phyloP scores from a whole-genome alignment of 2,329 filamentous ascomycete genomes.

The Sporothrix luriei region DNA sequence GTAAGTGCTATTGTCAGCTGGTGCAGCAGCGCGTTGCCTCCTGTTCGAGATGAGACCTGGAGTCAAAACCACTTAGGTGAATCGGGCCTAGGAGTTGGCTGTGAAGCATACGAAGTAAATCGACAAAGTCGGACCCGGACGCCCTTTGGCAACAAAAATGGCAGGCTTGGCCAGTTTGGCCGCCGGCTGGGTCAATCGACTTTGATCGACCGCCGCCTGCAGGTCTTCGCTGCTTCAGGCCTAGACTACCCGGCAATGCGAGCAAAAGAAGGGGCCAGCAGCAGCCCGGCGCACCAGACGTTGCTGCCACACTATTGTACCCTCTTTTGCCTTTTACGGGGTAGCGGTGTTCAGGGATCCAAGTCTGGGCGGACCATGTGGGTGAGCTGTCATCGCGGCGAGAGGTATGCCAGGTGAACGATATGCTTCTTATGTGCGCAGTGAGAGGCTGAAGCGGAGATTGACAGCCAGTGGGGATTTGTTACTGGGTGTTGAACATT shows the following conservation, averaged over 20 bases:
- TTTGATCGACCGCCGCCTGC: conserved; percentile 32
- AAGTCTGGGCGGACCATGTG: conserved; percentile 9
- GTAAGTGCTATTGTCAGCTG: conserved; percentile 22
- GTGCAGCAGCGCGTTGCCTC: neutral
- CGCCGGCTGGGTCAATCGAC: neutral
- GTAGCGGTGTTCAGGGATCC: conserved; percentile 1
- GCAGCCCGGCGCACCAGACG: neutral
- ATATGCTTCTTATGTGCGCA: neutral
- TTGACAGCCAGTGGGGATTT: neutral
- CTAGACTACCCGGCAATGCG: conserved; percentile 30
- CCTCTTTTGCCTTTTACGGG: conserved; percentile 11
- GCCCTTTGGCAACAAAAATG: neutral
- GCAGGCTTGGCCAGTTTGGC: neutral
- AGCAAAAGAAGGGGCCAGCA: neutral
- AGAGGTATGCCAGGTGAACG: too few species aligned
- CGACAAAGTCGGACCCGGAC: too few species aligned
- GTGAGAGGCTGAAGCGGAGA: neutral
- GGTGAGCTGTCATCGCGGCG: neutral
- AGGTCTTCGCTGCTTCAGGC: conserved; percentile 33
- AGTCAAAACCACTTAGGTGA: neutral
- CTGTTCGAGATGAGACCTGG: neutral
- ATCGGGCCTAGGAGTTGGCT: neutral
- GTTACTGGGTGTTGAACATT: neutral
- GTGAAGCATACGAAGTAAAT: too few species aligned
- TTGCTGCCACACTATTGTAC: neutral